Conservation (phyloP, 148 eudicot species). For the Rhododendron henanense region DNA sequence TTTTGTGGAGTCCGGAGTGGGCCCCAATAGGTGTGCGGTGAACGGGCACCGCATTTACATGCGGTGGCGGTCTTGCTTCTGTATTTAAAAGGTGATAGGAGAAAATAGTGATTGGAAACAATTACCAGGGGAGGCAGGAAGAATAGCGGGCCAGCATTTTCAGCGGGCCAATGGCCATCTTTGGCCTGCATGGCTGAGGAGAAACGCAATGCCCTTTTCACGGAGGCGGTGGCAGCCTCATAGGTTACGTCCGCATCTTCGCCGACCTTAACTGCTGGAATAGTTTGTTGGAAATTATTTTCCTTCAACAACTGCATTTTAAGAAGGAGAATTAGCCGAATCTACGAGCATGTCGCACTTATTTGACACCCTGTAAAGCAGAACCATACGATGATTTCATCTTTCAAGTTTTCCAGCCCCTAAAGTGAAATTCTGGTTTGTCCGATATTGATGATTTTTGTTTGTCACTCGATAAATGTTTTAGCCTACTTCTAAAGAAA, state of each 20-base stretch:
- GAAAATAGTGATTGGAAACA: background rate
- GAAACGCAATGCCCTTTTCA: constrained; percentile 13
- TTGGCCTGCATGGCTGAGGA: constrained; percentile 12
- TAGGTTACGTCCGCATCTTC: constrained; percentile 15
- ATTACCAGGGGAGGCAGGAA: constrained; percentile 23
- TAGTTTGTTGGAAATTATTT: constrained; percentile 18
- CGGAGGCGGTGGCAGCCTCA: background rate
- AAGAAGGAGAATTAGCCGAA: background rate
- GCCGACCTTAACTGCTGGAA: constrained; percentile 16
- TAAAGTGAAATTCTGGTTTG: too few species aligned
- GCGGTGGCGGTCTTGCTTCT: too few species aligned
- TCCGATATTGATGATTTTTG: too few species aligned
- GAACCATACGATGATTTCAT: background rate
- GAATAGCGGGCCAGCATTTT: constrained; percentile 22
- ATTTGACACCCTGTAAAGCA: background rate
- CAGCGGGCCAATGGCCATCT: constrained; percentile 28
- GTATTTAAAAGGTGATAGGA: background rate
- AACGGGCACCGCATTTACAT: too few species aligned
- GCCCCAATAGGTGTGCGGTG: too few species aligned
- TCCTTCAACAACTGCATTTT: constrained; percentile 20
- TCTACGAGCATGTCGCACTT: background rate
- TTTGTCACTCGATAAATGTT: too few species aligned
- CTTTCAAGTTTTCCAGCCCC: too few species aligned
- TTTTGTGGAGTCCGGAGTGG: too few species aligned
- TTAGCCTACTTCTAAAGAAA: too few species aligned